phyloP scores from a whole-genome alignment of 2,329 filamentous ascomycete species.

The Malbranchea zuffiana region DNA sequence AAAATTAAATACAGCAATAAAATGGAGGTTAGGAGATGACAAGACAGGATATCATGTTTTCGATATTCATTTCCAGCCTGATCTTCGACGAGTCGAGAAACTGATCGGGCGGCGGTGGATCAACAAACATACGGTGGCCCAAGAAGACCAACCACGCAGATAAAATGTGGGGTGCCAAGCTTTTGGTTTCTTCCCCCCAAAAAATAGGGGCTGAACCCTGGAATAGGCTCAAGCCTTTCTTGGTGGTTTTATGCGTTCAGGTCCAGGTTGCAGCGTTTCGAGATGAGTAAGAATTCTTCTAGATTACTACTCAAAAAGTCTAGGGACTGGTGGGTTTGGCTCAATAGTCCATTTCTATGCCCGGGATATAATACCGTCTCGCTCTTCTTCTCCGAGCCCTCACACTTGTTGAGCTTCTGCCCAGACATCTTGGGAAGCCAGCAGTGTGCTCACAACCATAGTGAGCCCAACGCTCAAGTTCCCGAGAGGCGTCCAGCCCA shows the following conservation, averaged over 20 bases:
- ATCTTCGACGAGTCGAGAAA: conserved; percentile 2
- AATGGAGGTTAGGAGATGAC: conserved; percentile 14
- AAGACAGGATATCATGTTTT: conserved; percentile 5
- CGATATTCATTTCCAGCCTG: conserved; percentile 4
- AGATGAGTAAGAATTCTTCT: too few species aligned
- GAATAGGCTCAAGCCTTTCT: too few species aligned
- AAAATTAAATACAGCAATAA: conserved; percentile 16
- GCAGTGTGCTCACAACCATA: conserved; percentile 10
- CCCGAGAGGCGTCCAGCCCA: conserved; percentile 6
- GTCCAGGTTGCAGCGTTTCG: too few species aligned
- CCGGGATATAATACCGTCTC: too few species aligned
- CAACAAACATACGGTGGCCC: conserved; percentile 31
- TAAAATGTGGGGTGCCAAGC: too few species aligned
- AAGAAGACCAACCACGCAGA: conserved; percentile 18
- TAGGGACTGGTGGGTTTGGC: too few species aligned
- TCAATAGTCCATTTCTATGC: too few species aligned
- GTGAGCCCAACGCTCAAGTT: conserved; percentile 5
- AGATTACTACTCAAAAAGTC: too few species aligned
- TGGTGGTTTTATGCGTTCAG: too few species aligned
- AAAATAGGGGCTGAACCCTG: not conserved
- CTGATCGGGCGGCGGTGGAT: conserved; percentile 11
- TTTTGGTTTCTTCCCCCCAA: not conserved
- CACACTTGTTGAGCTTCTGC: conserved; percentile 2
- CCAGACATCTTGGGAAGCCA: conserved; percentile 1
- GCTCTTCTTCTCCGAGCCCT: too few species aligned